Evolutionary conservation across 352 stramenopile species (phyloP).

Genomic region (Globisporangium echinulatum): DNA sequence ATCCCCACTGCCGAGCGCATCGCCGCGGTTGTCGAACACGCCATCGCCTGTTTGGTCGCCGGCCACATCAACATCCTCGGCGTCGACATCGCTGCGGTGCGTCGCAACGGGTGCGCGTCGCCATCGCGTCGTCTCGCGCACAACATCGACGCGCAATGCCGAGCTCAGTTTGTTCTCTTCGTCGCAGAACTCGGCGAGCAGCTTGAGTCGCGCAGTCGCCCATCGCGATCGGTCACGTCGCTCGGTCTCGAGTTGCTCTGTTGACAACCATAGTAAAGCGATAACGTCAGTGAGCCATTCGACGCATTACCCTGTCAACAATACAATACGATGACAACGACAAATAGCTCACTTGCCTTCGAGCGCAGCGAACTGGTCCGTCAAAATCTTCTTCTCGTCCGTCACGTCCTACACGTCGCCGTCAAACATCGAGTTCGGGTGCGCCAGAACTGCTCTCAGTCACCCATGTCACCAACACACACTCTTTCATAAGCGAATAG

Average conservation of each 20-base stretch:
- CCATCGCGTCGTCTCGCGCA: not conserved
- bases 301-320: not conserved
- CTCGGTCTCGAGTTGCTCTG: conserved; percentile 64
- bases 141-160: conserved; percentile 11
- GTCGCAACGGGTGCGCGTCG: not conserved
- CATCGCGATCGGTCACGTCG: conserved; percentile 57
- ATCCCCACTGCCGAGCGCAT: not conserved
- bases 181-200: conserved; percentile 76
- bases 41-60: conserved; percentile 2
- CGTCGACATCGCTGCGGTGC: not conserved
- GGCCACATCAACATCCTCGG: not conserved
- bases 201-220: conserved; percentile 58
- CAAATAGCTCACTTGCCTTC: conserved; percentile 27
- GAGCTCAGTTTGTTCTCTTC: conserved; percentile 69
- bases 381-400: conserved; percentile 47
- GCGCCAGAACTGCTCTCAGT: too few relatives aligned
- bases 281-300: not conserved
- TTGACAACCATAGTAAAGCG: not conserved
- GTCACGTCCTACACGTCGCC: conserved; percentile 27
- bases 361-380: conserved; percentile 40
- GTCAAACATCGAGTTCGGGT: not conserved
- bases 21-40: not conserved
- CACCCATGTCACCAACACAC: too few relatives aligned
- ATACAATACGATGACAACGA: not conserved
- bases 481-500: not conserved